A percentile compares a stretch with the other conserved stretches of the same genome.
Evolutionary conservation across 805 yeast species (phyloP).

Genomic region (Monosporozyma unispora): DNA sequence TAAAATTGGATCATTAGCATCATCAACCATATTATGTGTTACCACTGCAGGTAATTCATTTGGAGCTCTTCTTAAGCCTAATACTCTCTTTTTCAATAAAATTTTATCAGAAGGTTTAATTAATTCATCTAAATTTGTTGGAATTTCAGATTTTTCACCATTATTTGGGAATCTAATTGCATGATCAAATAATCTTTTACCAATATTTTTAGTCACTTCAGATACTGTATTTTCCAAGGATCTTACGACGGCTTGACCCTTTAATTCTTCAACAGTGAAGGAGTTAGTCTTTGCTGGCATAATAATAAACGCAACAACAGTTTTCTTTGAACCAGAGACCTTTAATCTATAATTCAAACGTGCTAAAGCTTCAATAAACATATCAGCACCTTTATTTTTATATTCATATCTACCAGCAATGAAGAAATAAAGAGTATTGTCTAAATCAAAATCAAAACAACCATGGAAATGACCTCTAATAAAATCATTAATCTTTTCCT

Average conservation of each 20-base stretch:
- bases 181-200: constrained; percentile 81
- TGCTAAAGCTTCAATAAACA: constrained; percentile 87
- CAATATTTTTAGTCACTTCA: constrained; percentile 81
- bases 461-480: constrained; percentile 97
- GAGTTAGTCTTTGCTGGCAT: constrained; percentile 96
- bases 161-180: constrained; percentile 57
- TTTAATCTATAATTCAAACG: constrained; percentile 83
- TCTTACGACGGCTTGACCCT: constrained; percentile 91
- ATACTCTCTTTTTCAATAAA: constrained; percentile 80
- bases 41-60: constrained; percentile 89
- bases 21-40: constrained; percentile 94
- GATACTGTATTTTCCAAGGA: constrained; percentile 82
- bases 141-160: constrained; percentile 52
- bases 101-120: constrained; percentile 84
- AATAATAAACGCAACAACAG: constrained; percentile 93
- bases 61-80: constrained; percentile 68
- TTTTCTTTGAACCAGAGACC: constrained; percentile 71
- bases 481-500: constrained; percentile 88
- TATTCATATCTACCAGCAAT: constrained; percentile 97
- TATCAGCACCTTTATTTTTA: constrained; percentile 93
- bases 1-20: constrained; percentile 80
- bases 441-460: constrained; percentile 87
- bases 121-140: constrained; percentile 71
- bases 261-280: constrained; percentile 89
- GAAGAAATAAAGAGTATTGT: constrained; percentile 88